Percentiles rank a stretch among this genome's conserved stretches.
Evolutionary conservation across 495 filamentous ascomycete species (phyloP).

Genomic region (Hamigera avellanea): DNA sequence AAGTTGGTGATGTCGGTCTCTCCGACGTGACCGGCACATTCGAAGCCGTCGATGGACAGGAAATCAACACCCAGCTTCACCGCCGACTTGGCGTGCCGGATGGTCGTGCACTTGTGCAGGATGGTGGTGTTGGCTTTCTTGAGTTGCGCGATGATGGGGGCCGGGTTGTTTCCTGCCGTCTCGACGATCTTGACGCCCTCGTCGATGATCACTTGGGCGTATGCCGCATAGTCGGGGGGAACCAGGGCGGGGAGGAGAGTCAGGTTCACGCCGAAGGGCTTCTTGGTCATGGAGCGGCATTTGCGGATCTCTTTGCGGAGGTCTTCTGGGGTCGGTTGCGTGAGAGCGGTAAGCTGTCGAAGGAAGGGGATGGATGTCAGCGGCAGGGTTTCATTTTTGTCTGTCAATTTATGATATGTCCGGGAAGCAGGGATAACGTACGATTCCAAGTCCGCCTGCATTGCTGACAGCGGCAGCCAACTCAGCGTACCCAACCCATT

Average conservation of each 20-base stretch:
- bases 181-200: constrained; percentile 92
- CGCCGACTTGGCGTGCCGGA: constrained; percentile 83
- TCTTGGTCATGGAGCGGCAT: constrained; percentile 73
- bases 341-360: constrained; percentile 69
- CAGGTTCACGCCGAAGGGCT: constrained; percentile 92
- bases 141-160: constrained; percentile 78
- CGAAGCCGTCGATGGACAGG: constrained; percentile 91
- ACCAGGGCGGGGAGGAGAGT: constrained; percentile 85
- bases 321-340: constrained; percentile 85
- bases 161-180: constrained; percentile 91
- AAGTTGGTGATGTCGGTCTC: constrained; percentile 97
- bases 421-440: constrained; percentile 11
- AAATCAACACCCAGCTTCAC: constrained; percentile 96
- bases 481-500: constrained; percentile 83
- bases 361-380: too few relatives aligned
- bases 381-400: not conserved
- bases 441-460: constrained; percentile 85
- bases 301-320: constrained; percentile 85
- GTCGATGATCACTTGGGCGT: constrained; percentile 86
- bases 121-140: constrained; percentile 70
- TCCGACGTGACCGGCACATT: constrained; percentile 94
- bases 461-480: constrained; percentile 90
- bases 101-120: constrained; percentile 96
- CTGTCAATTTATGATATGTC: not conserved
- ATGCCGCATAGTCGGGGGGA: constrained; percentile 84